phyloP scores from a whole-genome alignment of 2,329 filamentous ascomycete species.

The Drechmeria coniospora region DNA sequence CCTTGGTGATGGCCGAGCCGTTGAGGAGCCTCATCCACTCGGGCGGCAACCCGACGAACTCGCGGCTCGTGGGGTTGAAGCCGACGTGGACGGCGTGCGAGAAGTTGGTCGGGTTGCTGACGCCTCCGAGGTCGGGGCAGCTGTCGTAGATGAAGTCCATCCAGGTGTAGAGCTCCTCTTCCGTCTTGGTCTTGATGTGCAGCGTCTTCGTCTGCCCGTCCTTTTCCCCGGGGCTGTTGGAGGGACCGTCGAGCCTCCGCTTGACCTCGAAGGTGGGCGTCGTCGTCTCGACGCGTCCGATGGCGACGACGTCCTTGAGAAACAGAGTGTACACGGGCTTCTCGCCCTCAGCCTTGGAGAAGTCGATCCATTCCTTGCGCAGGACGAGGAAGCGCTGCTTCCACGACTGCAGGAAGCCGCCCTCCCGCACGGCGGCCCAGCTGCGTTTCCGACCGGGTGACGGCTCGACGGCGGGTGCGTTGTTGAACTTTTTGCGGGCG shows the following conservation, averaged over 20 bases:
- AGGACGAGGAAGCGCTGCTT: slow-evolving; percentile 86
- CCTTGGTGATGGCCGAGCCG: slow-evolving; percentile 92
- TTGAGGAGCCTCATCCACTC: slow-evolving; percentile 97
- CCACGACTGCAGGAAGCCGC: slow-evolving; percentile 71
- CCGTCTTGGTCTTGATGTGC: slow-evolving; percentile 84
- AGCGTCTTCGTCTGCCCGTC: slow-evolving; percentile 71
- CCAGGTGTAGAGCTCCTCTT: slow-evolving; percentile 97
- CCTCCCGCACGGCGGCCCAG: slow-evolving; percentile 79
- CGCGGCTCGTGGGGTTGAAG: slow-evolving; percentile 87
- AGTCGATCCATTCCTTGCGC: slow-evolving; percentile 84
- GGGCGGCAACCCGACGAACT: slow-evolving; percentile 83
- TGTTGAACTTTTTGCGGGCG: slow-evolving; percentile 43
- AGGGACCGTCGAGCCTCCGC: slow-evolving; percentile 51
- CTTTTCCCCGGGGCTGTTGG: slow-evolving; percentile 58
- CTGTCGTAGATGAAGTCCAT: slow-evolving; percentile 96
- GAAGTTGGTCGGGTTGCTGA: slow-evolving; percentile 98
- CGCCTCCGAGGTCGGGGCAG: slow-evolving; percentile 92
- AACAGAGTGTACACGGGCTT: slow-evolving; percentile 78
- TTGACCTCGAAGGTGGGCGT: slow-evolving; percentile 92
- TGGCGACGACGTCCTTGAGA: slow-evolving; percentile 75
- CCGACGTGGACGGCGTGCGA: slow-evolving; percentile 93
- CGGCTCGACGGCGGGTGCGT: slow-evolving; percentile 48
- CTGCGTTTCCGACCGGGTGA: slow-evolving; percentile 67
- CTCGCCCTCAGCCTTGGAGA: slow-evolving; percentile 79
- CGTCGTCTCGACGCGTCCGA: slow-evolving; percentile 79